Base-by-base conservation (phyloP, 1,139 yeast species). In the Yamadazyma spencermartinsiae region DNA sequence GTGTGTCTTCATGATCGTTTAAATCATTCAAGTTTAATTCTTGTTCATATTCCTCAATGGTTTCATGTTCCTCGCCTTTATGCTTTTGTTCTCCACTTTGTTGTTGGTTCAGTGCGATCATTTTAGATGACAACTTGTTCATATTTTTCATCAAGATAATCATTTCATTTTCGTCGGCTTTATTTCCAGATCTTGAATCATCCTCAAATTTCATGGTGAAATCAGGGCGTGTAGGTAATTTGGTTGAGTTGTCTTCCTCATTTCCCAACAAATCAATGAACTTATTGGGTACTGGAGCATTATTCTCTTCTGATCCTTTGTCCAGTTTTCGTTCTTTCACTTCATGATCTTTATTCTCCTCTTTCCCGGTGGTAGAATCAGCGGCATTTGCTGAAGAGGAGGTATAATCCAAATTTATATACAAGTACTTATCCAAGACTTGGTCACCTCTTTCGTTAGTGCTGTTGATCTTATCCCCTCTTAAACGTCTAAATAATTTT, bases 111-210 rank as follows among this genome's bases (percentile, higher is more conserved):
- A 41, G 41, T 43, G 77, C 75, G 45, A 88, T 77, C 86, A 92
- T 86, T 49, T 90, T 80, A 41, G 88, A 81, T 50, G 95, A 84
- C 36, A 92, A 68, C 44, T 88, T 77, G 60, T 92, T 92, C 95
- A 90, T 89, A 44, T 95, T 87, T 49, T 84, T 76, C 68, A 92
- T 74, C 26, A 89, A 80, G 10, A 86, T 79, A 15, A 87, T 73
- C 58, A 86, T 73, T 46, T 83, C 88, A 26, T 78, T 79, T 39
- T 80, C 80, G 31, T 72, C 73, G 25, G 68, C 70, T 53, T 17
- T 66, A 14, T 33, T 14, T 11, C 18, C 23, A 19, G 36, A 32
- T 15, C 27, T 29, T 40, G 42, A 26, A 35, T 78, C 54, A 33
- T 63, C 86, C 61, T 82, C 81, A 41, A 76, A 79, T 44, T 84